Base-by-base conservation (phyloP, 2,329 filamentous ascomycete species). In the Saccharata proteae region DNA sequence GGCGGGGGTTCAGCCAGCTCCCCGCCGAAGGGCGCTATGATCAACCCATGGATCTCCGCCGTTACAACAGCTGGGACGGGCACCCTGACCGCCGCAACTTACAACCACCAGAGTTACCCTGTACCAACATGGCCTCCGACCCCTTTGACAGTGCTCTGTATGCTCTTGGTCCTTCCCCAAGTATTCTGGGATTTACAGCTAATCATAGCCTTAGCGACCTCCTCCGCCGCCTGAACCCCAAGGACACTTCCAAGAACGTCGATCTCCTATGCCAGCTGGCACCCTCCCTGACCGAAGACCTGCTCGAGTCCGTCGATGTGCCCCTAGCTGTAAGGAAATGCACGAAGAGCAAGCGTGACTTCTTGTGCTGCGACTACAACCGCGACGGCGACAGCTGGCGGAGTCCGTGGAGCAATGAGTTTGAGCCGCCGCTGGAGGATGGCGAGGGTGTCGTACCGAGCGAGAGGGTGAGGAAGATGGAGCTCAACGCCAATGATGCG, bases 361-460 rank as follows among this genome's bases (percentile, higher is more conserved):
- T 93, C 65, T 75, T 98, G 30, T 80, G 94, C 50, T 98, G 90
- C 69, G 90, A 98, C 71, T 98, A 98, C 71, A 98, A 98, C 70
- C 86, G 90, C 42, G 90, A 98, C 61, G 90, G 90, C 40, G 88
- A 94, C 64, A 92, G 81, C 61, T 93, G 93, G 71, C 80, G 90
- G 40, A 93, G 83, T 43, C 90, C 90, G n/a, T 98, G 90, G 90
- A 90, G 80, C 62, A 96, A 96, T 62, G 81, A 93, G 60, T 98
- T 98, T 58, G 85, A 96, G 55, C 90, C 88, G 12, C 80, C 85
- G 10, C 70, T 93, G 38, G 69, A 67, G 29, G 71, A 74, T 29
- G 75, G 74, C 15, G 86, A 93, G 52, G 83, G 84, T 2, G 83
- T 85, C 2, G 74, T 92, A 9, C 88, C 88, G 1, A 88, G 80